Evolutionary conservation across 768 basidiomycete species (phyloP), one percentile per base, ranked within the genome.

Genomic region (Pleurotus djamor): DNA sequence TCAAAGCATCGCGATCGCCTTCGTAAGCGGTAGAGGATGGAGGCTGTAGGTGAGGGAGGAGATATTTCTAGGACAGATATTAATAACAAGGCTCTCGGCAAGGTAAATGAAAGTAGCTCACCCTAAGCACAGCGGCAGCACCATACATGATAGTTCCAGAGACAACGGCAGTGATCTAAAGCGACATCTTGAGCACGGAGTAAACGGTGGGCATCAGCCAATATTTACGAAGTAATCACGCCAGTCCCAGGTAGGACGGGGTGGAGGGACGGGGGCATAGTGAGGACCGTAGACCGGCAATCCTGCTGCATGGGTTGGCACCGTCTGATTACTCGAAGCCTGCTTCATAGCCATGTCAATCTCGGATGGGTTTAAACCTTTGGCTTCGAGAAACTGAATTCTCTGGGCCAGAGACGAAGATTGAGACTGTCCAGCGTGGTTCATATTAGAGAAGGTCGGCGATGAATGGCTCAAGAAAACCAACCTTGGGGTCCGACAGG

Each of bases 321-420:
- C 59, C 48, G 64, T 56, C 57, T 37, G 57, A 43, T 64, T 65
- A n/a, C 57, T 47, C 12, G 85, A 71, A 0, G 87, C 82, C 68
- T 87, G 88, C 60, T 82, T 82, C 68, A 98, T 71, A 1, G 94
- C 95, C 34, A 85, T 77, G 70, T 97, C 92, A 61, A 98, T 95
- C 74, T 99, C 96, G 13, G 78, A 72, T 5, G 81, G 79, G 0
- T 87, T 88, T 36, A 99, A 78, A 2, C 97, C 97, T 72, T 98
- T 98, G 5, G 93, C 89, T 67, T 97, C 90, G n/a, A 99, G 83
- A 76, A 98, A 99, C 63, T 92, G 89, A 48, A 98, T 83, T 54
- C 92, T 86, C 70, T 96, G 92, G 0, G 90, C 80, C 33, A 96
- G 74, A 1, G 94, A 80, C 2, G 94, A 91, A 37, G 86, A 77